Conservation (phyloP, 139 green algal genomes). For the Chlamydomonas applanata region DNA sequence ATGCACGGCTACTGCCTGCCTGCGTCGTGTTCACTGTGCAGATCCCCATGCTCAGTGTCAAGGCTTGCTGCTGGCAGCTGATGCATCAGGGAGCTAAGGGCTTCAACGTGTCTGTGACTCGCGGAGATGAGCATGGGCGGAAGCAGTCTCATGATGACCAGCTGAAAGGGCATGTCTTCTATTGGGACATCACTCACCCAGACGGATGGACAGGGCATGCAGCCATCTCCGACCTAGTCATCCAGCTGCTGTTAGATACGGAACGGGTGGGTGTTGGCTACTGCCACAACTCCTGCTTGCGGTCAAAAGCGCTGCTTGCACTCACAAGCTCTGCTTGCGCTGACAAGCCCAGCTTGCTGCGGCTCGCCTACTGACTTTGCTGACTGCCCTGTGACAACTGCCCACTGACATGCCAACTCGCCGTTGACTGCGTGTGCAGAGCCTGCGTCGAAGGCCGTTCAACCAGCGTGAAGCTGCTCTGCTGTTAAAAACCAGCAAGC, state of each 20-base stretch:
- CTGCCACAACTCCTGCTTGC: too few species aligned
- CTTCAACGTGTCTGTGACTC: not conserved
- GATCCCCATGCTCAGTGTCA: conserved; percentile 4
- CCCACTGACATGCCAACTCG: too few species aligned
- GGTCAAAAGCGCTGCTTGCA: too few species aligned
- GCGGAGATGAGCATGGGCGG: not conserved
- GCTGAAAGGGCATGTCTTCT: not conserved
- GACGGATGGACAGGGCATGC: not conserved
- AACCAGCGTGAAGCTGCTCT: not conserved
- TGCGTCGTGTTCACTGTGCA: too few species aligned
- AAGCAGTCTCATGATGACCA: not conserved
- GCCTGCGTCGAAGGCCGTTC: not conserved
- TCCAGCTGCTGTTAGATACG: not conserved
- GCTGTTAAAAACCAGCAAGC: not conserved
- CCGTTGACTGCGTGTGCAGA: not conserved
- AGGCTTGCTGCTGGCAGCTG: not conserved
- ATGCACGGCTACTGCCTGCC: not conserved
- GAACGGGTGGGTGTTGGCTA: not conserved
- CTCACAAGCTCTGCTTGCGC: too few species aligned
- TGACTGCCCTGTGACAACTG: too few species aligned
- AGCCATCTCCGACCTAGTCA: conserved; percentile 5
- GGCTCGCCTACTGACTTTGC: too few species aligned
- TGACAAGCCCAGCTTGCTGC: too few species aligned
- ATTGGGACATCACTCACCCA: conserved; percentile 3
- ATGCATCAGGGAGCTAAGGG: not conserved